Evolutionary conservation across 768 basidiomycete genomes (phyloP), one percentile per base, ranked within the genome.

Genomic region (Collybia sp.): DNA sequence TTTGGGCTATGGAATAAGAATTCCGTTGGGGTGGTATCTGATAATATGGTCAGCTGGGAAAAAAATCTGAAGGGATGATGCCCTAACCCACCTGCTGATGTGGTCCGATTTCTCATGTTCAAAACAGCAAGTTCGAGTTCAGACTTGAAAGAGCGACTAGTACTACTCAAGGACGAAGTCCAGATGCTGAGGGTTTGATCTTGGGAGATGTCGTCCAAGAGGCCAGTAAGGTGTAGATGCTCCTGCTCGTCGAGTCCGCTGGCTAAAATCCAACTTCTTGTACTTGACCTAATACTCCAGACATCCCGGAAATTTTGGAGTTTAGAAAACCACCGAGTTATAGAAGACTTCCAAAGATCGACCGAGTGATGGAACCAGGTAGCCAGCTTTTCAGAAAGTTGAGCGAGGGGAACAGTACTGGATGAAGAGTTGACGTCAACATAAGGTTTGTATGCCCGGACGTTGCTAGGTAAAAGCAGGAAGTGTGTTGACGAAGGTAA

Each of bases 401-500:
- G 59, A 1, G 62, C 53, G 37, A 68, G 69, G 3, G 76, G 61
- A 17, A 83, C 62, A 2, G 70, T 69, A 13, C 81, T 72, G 3
- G 80, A 77, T 0, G 79, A 61, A 0, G 88, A 81, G 8, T 72
- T 67, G 5, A 83, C 65, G 55, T 93, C 85, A 49, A 95, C 78
- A 61, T 89, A 94, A 8, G 93, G 93, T 55, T 83, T 88, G 63
- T 93, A 96, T 4, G 77, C 74, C 52, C 76, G 77, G 49, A 97
- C 76, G 48, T 70, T 76, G 1, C 71, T 57, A 0, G 93, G 91
- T 0, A 97, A 75, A 44, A 90, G 75, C 12, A 83, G 76, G 50
- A 93, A 81, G 52, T 93, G 88, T 18, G 86, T 80, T 0, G 91
- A 86, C 0, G 93, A 93, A 0, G 92, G 92, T 17, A 95, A 74